Evolutionary conservation across 257 asterid species (phyloP).

Genomic region (Nicotiana noctiflora): DNA sequence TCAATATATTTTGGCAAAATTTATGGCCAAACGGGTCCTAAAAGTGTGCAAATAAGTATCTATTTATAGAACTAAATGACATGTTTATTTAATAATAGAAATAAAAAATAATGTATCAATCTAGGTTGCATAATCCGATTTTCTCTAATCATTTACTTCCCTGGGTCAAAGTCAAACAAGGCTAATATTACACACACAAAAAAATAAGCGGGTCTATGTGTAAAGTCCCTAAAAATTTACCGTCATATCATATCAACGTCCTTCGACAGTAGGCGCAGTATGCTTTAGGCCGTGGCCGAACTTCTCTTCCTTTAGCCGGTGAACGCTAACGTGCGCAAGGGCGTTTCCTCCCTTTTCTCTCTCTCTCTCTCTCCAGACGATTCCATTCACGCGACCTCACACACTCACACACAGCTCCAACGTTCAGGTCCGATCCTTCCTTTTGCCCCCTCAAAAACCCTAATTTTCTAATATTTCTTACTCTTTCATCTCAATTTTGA

Average conservation of each 20-base stretch:
- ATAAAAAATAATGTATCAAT: no score
- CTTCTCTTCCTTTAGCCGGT: background rate
- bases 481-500: background rate
- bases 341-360: background rate
- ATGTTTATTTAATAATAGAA: no score
- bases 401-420: background rate
- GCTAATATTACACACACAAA: background rate
- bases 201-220: background rate
- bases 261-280: background rate
- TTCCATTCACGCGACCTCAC: background rate
- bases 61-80: no score
- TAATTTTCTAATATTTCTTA: background rate
- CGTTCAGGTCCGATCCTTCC: background rate
- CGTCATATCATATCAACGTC: background rate
- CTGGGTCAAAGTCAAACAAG: background rate
- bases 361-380: background rate
- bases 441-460: background rate
- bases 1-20: no score
- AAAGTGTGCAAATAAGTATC: no score
- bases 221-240: background rate
- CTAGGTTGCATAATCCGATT: no score
- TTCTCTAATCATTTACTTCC: background rate
- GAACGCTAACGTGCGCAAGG: slow-evolving; percentile 2
- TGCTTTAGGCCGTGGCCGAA: background rate
- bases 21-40: no score